Base-by-base conservation (phyloP, 768 basidiomycete species). In the Dioszegia crocea region DNA sequence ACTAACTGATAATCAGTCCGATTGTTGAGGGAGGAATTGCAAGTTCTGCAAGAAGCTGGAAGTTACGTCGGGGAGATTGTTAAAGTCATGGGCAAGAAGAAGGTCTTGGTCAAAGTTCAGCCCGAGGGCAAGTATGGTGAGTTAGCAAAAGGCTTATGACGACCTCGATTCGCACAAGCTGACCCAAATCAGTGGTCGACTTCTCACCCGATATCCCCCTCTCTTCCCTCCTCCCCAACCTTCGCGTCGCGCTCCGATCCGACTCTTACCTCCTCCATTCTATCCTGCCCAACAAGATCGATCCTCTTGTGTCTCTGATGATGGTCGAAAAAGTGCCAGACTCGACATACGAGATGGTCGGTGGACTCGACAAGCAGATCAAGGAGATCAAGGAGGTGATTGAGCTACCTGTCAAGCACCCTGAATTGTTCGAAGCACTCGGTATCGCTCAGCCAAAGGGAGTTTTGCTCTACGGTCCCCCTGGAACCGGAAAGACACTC, bases 241-340 rank as follows among this genome's bases (percentile, higher is more conserved):
- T 91, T 38, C 92, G 94, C 56, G 88, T 99, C 55, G 92, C 94
- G 17, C 87, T 99, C 59, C 89, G 93, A 48, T 93, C 92, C 59
- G 94, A 97, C 76, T 90, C 86, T 2, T 97, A 98, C 78, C 89
- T 89, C 45, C 88, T 98, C 62, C 94, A 98, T 83, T 91, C 90
- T 78, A 89, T 98, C 67, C 81, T 98, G 0, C 92, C 92, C 0
- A 96, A 92, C 81, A 97, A 99, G 80, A 88, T 97, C 69, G 96
- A 97, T 78, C 94, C 96, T 3, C 86, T 98, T 39, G 93, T 98
- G 29, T 96, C 92, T 19, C 84, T 98, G 63, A 98, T 98, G 96
- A 97, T 98, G 93, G 94, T 98, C 11, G 94, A 99, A 80, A 99
- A 99, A 77, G 94, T 98, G 0, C 94, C 94, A 0, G 94, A 98